phyloP scores from a whole-genome alignment of 2,329 filamentous ascomycete genomes.

The Curvularia verruculosa region DNA sequence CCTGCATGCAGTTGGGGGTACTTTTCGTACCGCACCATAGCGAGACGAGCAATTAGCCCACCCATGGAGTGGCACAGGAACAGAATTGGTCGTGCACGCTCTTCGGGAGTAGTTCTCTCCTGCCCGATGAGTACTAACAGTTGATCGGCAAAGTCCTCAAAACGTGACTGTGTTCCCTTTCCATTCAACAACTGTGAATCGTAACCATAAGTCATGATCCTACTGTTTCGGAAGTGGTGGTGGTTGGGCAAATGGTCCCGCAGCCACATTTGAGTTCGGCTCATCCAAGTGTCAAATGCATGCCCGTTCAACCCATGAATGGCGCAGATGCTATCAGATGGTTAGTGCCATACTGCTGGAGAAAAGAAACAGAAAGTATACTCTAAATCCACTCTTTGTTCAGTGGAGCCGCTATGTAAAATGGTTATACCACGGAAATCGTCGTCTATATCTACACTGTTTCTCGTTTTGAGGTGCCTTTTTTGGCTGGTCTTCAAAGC shows the following conservation, averaged over 20 bases:
- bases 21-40: neutral
- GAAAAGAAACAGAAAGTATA: neutral
- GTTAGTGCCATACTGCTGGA: neutral
- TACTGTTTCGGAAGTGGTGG: neutral
- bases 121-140: neutral
- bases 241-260: neutral
- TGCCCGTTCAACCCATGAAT: neutral
- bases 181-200: neutral
- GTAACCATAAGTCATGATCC: neutral
- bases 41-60: neutral
- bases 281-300: neutral
- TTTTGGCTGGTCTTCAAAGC: neutral
- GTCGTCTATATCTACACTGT: neutral
- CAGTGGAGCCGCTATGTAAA: neutral
- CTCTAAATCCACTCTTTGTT: neutral
- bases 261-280: neutral
- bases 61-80: conserved; percentile 1
- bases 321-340: neutral
- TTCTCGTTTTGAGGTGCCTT: neutral
- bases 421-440: neutral
- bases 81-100: neutral
- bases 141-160: neutral
- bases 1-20: neutral
- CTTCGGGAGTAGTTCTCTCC: neutral
- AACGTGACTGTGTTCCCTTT: neutral